A percentile compares a stretch with the other conserved stretches of the same genome.
Conservation (phyloP, 805 yeast genomes). For the Candida krabiensis region DNA sequence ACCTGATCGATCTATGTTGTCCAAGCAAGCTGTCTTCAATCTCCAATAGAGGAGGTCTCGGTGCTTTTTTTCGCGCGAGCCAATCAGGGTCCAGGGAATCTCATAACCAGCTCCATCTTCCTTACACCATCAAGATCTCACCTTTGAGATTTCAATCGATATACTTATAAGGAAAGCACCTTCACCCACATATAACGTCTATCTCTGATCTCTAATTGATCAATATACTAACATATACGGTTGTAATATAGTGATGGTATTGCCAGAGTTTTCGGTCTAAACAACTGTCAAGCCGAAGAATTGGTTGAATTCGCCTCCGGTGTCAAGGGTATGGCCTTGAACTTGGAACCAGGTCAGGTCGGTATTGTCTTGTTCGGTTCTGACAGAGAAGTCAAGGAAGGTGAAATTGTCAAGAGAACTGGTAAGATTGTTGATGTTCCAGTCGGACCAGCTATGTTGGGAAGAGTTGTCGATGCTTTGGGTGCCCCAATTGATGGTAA, state of each 20-base stretch:
- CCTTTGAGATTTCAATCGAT: no score
- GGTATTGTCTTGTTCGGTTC: constrained; percentile 99
- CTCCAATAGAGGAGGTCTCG: no score
- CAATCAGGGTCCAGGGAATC: constrained; percentile 28
- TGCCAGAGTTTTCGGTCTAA: constrained; percentile 99
- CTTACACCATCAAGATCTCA: constrained; percentile 4
- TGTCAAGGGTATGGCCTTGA: constrained; percentile 99
- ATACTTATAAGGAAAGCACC: no score
- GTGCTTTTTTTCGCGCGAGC: constrained; percentile 15
- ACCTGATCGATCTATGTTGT: no score
- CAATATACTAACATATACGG: constrained; percentile 35
- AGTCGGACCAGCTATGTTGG: constrained; percentile 96
- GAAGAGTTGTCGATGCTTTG: constrained; percentile 99
- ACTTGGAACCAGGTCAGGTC: constrained; percentile 99
- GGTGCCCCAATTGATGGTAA: constrained; percentile 99
- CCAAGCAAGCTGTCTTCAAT: no score
- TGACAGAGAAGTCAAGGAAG: constrained; percentile 97
- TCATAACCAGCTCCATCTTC: constrained; percentile 24
- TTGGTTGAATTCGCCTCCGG: constrained; percentile 99
- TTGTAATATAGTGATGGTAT: constrained; percentile 89
- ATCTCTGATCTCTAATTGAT: neutral
- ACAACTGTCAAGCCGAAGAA: constrained; percentile 99
- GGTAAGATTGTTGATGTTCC: constrained; percentile 99
- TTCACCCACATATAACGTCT: neutral
- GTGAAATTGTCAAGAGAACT: constrained; percentile 99